Conservation (phyloP, 371 early-diverging fungal genomes). For the Mortierella sp. region DNA sequence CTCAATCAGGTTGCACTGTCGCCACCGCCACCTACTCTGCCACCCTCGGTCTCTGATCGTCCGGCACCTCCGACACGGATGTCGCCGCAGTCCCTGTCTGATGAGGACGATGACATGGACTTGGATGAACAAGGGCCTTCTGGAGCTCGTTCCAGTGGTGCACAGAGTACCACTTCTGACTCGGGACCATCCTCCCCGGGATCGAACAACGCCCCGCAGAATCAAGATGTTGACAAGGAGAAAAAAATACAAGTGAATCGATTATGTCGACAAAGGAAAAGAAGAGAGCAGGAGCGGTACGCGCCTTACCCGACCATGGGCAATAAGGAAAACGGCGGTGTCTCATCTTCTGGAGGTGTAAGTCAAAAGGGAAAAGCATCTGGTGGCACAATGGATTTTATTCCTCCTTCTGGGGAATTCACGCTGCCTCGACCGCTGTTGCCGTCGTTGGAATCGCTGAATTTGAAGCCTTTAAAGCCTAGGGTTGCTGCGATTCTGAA, state of each 20-base stretch:
- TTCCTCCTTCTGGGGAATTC: conserved; percentile 16
- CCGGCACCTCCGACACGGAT: neutral
- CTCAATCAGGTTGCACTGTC: no score
- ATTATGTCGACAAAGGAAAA: no score
- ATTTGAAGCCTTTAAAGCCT: no score
- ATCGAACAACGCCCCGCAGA: no score
- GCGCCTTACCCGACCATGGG: no score
- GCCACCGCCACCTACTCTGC: neutral
- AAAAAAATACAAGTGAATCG: no score
- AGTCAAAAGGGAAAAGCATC: no score
- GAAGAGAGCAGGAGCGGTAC: conserved; percentile 20
- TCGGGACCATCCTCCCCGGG: neutral
- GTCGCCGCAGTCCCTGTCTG: neutral
- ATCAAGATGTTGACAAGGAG: no score
- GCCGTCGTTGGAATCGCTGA: conserved; percentile 8
- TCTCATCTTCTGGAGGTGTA: no score
- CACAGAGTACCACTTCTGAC: neutral
- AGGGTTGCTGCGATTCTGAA: neutral
- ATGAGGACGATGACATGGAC: neutral
- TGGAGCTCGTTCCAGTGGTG: neutral
- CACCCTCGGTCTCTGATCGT: no score
- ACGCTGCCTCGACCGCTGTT: conserved; percentile 31
- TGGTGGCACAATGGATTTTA: no score
- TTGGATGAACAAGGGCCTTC: neutral
- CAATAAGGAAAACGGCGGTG: no score